phyloP scores from a whole-genome alignment of 805 yeast species.

The Saccharomyces jurei region DNA sequence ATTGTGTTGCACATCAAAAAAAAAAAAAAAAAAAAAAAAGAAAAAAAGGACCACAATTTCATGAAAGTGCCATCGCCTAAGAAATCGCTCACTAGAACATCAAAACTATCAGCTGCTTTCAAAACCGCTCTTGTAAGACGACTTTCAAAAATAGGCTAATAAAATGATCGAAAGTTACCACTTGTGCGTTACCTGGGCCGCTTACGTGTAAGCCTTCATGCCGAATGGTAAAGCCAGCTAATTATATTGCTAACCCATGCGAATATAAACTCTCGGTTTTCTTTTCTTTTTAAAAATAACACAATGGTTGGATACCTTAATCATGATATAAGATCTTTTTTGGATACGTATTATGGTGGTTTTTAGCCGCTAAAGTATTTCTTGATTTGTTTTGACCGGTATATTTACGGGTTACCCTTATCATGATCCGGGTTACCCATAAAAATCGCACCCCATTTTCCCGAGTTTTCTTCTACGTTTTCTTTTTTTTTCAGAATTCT shows the following conservation, averaged over 20 bases:
- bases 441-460: neutral
- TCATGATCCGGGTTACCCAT: neutral
- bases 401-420: neutral
- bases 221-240: too few species aligned
- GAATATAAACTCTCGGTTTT: too few species aligned
- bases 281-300: too few species aligned
- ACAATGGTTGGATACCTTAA: too few species aligned
- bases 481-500: neutral
- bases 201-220: too few species aligned
- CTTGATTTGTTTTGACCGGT: neutral
- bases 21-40: neutral
- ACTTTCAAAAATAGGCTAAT: too few species aligned
- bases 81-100: neutral
- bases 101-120: neutral
- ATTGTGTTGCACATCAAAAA: neutral
- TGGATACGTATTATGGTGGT: neutral
- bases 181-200: too few species aligned
- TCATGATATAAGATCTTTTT: too few species aligned
- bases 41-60: neutral
- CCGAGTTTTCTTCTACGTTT: neutral
- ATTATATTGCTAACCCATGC: too few species aligned
- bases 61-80: too few species aligned
- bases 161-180: too few species aligned
- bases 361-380: neutral
- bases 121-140: too few species aligned